Base-by-base conservation (phyloP, 2,329 filamentous ascomycete genomes). In the Penicillium sp. region DNA sequence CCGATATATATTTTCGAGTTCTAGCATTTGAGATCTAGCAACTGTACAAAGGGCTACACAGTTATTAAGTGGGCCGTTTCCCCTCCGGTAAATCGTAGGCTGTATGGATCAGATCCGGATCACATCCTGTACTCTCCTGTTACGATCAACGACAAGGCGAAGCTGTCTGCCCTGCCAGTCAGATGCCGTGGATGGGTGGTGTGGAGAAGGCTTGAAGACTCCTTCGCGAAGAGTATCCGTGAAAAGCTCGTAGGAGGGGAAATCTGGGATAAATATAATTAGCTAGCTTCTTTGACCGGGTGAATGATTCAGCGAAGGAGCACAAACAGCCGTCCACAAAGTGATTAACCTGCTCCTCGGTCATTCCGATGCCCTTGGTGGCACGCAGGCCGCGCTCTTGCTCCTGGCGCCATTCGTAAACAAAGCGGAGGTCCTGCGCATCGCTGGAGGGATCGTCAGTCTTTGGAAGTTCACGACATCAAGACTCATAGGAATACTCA, bases 341-440 rank as follows among this genome's bases (percentile, higher is more conserved):
- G 41, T 78, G 75, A 49, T 82, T 76, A 38, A 95, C 88, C 66
- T 92, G 81, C 48, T 89, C 85, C 58, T 88, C 84, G 1, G 82
- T 86, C 91, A 95, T 95, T 27, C 89, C 90, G 0, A 77, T 79
- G 1, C 87, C 89, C 56, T 80, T 86, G 20, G 77, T 71, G 6
- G 74, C 74, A 23, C 87, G 80, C 60, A 95, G 75, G 50, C 80
- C 80, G 42, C 80, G 79, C 71, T 95, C 90, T 71, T 95, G 89
- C 72, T 95, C 78, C 59, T 84, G 74, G 12, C 90, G 82, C 91
- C 91, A 95, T 53, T 79, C 80, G 62, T 95, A 95, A 45, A 95
- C 91, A 64, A 83, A 91, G 44, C 77, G 75, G 4, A 82, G 77
- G 57, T 93, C 76, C 59, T 87, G 80, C 5, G 90, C 87, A 62